Conservation (phyloP, 1,284 basidiomycete species). For the Boletus hoseneyae region DNA sequence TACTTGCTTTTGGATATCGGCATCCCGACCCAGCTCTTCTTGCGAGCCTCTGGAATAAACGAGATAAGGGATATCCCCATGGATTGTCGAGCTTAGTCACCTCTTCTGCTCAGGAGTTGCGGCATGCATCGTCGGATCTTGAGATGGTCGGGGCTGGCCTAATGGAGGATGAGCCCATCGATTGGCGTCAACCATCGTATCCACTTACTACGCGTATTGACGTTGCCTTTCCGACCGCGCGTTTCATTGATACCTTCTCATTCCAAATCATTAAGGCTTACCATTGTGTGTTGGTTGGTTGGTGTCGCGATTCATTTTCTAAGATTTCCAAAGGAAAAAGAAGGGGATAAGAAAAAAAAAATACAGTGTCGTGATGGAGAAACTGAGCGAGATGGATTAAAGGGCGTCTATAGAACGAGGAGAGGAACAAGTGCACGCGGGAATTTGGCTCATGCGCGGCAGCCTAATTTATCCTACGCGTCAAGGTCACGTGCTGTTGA, state of each 20-base stretch:
- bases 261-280: slow-evolving; percentile 11
- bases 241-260: not conserved
- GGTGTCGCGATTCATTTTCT: slow-evolving; percentile 29
- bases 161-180: slow-evolving; percentile 5
- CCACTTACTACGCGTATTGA: slow-evolving; percentile 15
- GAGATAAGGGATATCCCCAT: slow-evolving; percentile 12
- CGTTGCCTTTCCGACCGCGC: slow-evolving; percentile 6
- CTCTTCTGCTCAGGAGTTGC: slow-evolving; percentile 5
- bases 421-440: slow-evolving; percentile 23
- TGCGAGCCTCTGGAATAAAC: slow-evolving; percentile 13
- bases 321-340: slow-evolving; percentile 1
- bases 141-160: slow-evolving; percentile 18
- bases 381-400: slow-evolving; percentile 14
- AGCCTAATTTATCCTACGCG: slow-evolving; percentile 34
- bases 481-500: slow-evolving; percentile 32
- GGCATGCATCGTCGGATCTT: slow-evolving; percentile 5
- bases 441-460: slow-evolving; percentile 7
- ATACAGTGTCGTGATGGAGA: slow-evolving; percentile 2
- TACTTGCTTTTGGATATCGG: slow-evolving; percentile 13
- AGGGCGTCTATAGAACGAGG: slow-evolving; percentile 15
- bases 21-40: not conserved
- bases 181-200: not conserved
- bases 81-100: slow-evolving; percentile 4
- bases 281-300: slow-evolving; percentile 11
- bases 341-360: slow-evolving; percentile 4